These are phyloP conservation scores for Pyrenochaeta sp. DNA, from an alignment of 2,329 filamentous ascomycete species.

Conservation along the genomic window DNA sequence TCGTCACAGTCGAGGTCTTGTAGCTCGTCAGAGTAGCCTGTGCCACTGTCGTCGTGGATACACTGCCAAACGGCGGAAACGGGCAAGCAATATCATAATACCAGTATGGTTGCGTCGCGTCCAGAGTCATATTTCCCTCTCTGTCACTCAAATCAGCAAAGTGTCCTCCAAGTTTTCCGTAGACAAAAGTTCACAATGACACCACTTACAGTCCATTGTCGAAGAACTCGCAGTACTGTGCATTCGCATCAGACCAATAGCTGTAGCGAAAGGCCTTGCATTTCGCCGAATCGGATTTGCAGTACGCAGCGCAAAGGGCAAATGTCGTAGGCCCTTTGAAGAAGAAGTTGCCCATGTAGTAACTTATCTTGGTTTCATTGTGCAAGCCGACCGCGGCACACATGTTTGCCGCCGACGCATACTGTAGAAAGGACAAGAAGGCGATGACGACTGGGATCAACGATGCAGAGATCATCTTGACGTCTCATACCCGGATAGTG, in stretches of 20 bases:
- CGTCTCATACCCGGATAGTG: too few relatives aligned
- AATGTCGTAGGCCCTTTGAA: slow-evolving; percentile 25
- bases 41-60: slow-evolving; percentile 1
- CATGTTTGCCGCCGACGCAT: slow-evolving; percentile 1
- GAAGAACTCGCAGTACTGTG: slow-evolving; percentile 36
- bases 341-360: slow-evolving; percentile 35
- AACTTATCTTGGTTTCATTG: slow-evolving; percentile 11
- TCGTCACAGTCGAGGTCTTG: not conserved
- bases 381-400: slow-evolving; percentile 21
- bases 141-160: slow-evolving; percentile 8
- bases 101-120: slow-evolving; percentile 19
- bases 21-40: not conserved
- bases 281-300: slow-evolving; percentile 16
- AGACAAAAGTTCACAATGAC: not conserved
- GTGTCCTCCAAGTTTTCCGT: not conserved
- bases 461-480: too few relatives aligned
- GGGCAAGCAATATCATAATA: slow-evolving; percentile 28
- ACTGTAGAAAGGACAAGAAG: too few relatives aligned
- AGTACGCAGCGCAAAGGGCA: slow-evolving; percentile 27
- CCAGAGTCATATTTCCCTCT: slow-evolving; percentile 16
- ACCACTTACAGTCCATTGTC: slow-evolving; percentile 21
- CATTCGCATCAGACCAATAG: slow-evolving; percentile 19
- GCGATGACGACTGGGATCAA: too few relatives aligned
- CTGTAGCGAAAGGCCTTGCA: slow-evolving; percentile 30
- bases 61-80: slow-evolving; percentile 16